phyloP scores from a whole-genome alignment of 139 green algal species.

The Edaphochlamys debaryana region DNA sequence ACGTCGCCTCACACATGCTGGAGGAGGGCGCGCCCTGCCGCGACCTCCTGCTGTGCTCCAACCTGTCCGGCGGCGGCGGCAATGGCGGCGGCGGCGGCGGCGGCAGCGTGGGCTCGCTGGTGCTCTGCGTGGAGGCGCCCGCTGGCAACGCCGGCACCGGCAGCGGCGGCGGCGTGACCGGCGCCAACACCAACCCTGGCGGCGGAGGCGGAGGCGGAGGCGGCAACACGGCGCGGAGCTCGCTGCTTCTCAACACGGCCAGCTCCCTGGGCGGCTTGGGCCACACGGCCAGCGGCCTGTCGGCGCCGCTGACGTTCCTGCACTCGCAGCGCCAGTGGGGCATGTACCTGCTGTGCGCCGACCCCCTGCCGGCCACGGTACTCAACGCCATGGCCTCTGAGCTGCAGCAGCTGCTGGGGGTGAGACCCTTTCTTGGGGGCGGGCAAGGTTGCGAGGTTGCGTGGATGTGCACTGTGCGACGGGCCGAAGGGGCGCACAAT shows the following conservation, averaged over 20 bases:
- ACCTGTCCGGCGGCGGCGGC: not conserved
- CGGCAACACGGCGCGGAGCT: too few relatives aligned
- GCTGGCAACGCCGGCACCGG: too few relatives aligned
- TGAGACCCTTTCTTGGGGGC: too few relatives aligned
- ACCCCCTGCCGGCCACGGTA: slow-evolving; percentile 11
- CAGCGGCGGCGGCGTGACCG: too few relatives aligned
- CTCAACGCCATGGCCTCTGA: slow-evolving; percentile 7
- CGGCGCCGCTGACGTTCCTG: not conserved
- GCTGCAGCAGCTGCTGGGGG: slow-evolving; percentile 28
- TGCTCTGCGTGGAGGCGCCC: slow-evolving; percentile 11
- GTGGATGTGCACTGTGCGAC: not conserved
- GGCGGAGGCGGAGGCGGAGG: not conserved
- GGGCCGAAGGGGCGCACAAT: too few relatives aligned
- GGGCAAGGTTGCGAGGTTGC: not conserved
- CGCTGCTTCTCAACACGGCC: too few relatives aligned
- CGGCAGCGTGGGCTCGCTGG: not conserved
- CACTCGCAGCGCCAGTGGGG: not conserved
- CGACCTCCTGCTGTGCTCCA: slow-evolving; percentile 10
- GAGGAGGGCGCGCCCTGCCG: not conserved
- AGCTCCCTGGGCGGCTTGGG: too few relatives aligned
- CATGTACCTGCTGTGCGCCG: not conserved
- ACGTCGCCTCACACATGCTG: slow-evolving; percentile 5
- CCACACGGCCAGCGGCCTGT: not conserved
- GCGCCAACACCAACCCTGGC: not conserved
- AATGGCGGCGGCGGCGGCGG: too few relatives aligned